Evolutionary conservation across 2,329 filamentous ascomycete species (phyloP), one percentile per base, ranked within the genome.

Genomic region (Emydomyces testavorans): DNA sequence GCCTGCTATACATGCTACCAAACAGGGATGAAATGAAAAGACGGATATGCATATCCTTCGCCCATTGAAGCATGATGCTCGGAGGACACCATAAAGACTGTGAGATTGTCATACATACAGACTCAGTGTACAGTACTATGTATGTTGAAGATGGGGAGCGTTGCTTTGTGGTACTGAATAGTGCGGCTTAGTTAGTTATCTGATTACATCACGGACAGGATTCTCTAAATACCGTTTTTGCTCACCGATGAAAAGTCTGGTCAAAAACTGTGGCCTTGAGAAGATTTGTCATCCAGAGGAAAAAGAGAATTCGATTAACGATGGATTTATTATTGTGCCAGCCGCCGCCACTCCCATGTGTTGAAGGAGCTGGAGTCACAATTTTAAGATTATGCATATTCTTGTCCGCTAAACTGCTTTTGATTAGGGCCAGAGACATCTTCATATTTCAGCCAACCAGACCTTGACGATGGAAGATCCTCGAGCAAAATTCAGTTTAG

Each of bases 361-460:
- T n/a, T n/a, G 24, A 41, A 29, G 15, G 21, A 20, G 4, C 11
- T 31, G 29, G n/a, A 31, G 10, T 31, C 11, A 31, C 29, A 29
- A 41, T 41, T 41, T 29, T 41, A 41, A 41, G 38, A 41, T 41
- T 29, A 31, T 41, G 38, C 38, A 41, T 41, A 41, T 6, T 18
- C 4, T n/a, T 16, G 15, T 20, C 23, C 35, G 35, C 35, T 23
- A 38, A n/a, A 15, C 15, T 40, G 23, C 37, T 28, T 40, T 40
- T n/a, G 23, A 40, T 16, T 21, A 26, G 37, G 35, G 16, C 23
- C 35, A 23, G 23, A 38, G 35, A 13, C 21, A 38, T 38, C 35
- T 23, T 13, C 35, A 38, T 11, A 3, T 20, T 3, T 31, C 24
- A 18, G 7, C 24, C 38, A 41, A 29, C 38, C 23, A 41, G 26